Conservation (phyloP, 163 green algal genomes). For the Chlorella variabilis region DNA sequence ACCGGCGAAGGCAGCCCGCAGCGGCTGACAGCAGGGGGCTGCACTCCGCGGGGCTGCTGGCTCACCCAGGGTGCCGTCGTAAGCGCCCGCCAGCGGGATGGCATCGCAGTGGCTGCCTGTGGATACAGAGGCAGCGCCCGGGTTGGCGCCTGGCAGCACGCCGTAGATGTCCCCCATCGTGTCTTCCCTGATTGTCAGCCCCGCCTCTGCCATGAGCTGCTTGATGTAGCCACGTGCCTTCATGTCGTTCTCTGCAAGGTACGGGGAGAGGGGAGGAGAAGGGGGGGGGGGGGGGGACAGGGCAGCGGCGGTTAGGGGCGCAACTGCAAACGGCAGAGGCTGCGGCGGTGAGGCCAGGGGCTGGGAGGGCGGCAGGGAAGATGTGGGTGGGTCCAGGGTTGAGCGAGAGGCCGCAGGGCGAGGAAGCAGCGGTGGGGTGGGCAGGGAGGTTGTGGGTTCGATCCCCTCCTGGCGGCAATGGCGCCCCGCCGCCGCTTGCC, state of each 20-base stretch:
- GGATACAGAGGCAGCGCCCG: constrained; percentile 62
- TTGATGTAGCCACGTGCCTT: constrained; percentile 81
- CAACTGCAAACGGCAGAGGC: no score
- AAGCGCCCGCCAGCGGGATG: constrained; percentile 92
- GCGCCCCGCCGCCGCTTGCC: background rate
- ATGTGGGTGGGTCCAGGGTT: no score
- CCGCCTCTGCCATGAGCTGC: constrained; percentile 78
- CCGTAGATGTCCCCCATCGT: constrained; percentile 95
- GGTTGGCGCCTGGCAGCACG: constrained; percentile 63
- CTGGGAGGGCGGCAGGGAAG: no score
- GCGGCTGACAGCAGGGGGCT: no score
- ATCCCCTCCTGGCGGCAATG: no score
- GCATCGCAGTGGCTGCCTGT: constrained; percentile 95
- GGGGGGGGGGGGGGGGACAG: background rate
- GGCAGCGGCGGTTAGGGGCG: background rate
- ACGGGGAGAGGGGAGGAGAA: background rate
- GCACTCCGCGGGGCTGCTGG: no score
- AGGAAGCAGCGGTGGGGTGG: no score
- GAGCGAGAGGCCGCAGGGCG: no score
- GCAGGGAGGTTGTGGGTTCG: no score
- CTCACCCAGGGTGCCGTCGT: constrained; percentile 90
- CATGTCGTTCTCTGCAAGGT: constrained; percentile 69
- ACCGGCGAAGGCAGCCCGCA: no score
- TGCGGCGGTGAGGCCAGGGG: no score
- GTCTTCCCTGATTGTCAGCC: constrained; percentile 82